Percentiles rank a stretch among this genome's conserved stretches.
phyloP scores from a whole-genome alignment of 306 rosid species.

The Trifolium dubium region DNA sequence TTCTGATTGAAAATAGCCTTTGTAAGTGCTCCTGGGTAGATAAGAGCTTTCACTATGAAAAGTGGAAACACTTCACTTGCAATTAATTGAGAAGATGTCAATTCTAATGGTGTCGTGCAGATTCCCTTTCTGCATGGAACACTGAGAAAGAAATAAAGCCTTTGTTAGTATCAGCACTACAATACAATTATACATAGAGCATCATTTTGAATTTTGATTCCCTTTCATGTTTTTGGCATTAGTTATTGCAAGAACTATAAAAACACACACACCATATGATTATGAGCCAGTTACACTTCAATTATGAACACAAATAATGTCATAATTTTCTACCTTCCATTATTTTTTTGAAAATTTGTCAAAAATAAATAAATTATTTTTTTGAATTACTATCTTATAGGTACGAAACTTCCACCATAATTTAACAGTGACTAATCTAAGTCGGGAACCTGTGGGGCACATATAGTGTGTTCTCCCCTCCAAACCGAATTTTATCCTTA shows the following conservation, averaged over 20 bases:
- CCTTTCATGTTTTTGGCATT: not conserved
- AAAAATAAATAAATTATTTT: too few relatives aligned
- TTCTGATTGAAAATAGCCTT: constrained; percentile 50
- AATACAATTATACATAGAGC: not conserved
- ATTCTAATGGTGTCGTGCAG: constrained; percentile 73
- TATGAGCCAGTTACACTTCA: not conserved
- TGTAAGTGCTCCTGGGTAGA: constrained; percentile 79
- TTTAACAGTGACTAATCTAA: too few relatives aligned
- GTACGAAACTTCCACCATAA: too few relatives aligned
- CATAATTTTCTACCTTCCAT: too few relatives aligned
- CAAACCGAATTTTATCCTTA: too few relatives aligned
- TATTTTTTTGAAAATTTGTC: too few relatives aligned
- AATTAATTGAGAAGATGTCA: constrained; percentile 74
- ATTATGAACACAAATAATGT: constrained; percentile 19
- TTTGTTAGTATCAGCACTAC: constrained; percentile 7
- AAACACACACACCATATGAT: not conserved
- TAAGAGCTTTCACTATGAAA: constrained; percentile 59
- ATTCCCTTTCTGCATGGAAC: constrained; percentile 67
- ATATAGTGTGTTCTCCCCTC: too few relatives aligned
- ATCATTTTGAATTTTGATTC: constrained; percentile 30
- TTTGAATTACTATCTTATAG: too few relatives aligned
- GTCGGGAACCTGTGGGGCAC: too few relatives aligned
- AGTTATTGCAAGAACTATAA: not conserved
- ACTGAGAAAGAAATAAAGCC: constrained; percentile 44
- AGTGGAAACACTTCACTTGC: constrained; percentile 60